Evolutionary conservation across 352 stramenopile species (phyloP), one percentile per base, ranked within the genome.

Genomic region (Globisporangium camurandrum): DNA sequence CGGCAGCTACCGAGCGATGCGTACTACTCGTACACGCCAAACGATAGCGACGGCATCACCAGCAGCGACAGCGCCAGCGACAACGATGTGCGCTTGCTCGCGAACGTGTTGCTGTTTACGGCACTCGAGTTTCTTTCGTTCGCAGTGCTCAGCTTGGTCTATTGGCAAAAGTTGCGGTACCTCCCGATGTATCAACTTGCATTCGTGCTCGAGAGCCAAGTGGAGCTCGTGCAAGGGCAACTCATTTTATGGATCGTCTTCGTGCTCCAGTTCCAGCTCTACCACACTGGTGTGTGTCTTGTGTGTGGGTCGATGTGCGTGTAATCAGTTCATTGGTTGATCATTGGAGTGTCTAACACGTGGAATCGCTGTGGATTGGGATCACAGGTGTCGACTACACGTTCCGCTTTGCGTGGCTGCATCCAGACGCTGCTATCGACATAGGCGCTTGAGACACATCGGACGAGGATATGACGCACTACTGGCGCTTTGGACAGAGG

Each of bases 171-270:
- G 36, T 56, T 76, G 20, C 56, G 49, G 2, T 67, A 59, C 34
- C 59, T 53, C 5, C 51, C 56, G 6, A 9, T 61, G 2, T 67
- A 70, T 31, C 51, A 66, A 27, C 40, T 80, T 7, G 66, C 60
- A 1, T 76, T 80, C 43, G 66, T 80, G 22, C 57, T 80, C 0
- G 66, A 79, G 57, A 69, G 39, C 0, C 61, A 75, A 8, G 22
- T 34, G 1, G 17, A 40, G 16, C 36, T 51, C 4, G 34, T 74
- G 0, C 65, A 71, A 40, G 38, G 47, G 1, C 45, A 53, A 1
- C 14, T 74, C 3, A 52, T 74, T 19, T 24, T 67, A 7, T 70
- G 60, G 63, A 48, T 67, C 17, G 37, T 59, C 3, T 68, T 61
- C 37, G 66, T 62, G 19, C 49, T 73, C 11, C 53, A 56, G 22